Evolutionary conservation across 192 early-diverging fungal species (phyloP).

Genomic region (Coemansia sp.): DNA sequence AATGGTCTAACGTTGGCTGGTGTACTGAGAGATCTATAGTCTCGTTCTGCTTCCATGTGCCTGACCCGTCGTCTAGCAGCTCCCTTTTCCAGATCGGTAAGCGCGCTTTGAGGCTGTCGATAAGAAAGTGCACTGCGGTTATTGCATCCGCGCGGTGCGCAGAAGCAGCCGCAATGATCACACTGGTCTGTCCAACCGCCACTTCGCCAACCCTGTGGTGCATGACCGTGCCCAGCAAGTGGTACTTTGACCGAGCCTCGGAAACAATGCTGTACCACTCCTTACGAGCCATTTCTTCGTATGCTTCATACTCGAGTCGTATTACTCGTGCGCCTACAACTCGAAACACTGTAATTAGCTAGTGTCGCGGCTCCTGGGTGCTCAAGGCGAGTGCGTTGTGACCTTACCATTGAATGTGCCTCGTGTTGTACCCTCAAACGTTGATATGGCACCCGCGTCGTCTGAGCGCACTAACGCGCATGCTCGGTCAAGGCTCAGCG

Average conservation of each 20-base stretch:
- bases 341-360: neutral
- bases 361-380: neutral
- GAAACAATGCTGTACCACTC: slow-evolving; percentile 62
- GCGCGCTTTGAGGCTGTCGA: slow-evolving; percentile 83
- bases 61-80: slow-evolving; percentile 75
- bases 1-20: neutral
- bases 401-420: slow-evolving; percentile 74
- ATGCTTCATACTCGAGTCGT: slow-evolving; percentile 80
- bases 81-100: slow-evolving; percentile 97
- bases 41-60: slow-evolving; percentile 68
- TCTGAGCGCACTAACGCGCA: slow-evolving; percentile 64
- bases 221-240: slow-evolving; percentile 68
- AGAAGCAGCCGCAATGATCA: slow-evolving; percentile 76
- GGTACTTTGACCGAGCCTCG: slow-evolving; percentile 63
- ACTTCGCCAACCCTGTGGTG: slow-evolving; percentile 79
- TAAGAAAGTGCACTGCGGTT: slow-evolving; percentile 73
- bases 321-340: slow-evolving; percentile 64
- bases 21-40: slow-evolving; percentile 22
- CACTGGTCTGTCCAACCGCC: slow-evolving; percentile 76
- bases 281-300: slow-evolving; percentile 83
- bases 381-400: neutral
- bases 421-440: slow-evolving; percentile 86
- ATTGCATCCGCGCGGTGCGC: slow-evolving; percentile 79
- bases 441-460: slow-evolving; percentile 81
- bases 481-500: slow-evolving; percentile 59